phyloP scores from a whole-genome alignment of 2,329 filamentous ascomycete species.

The Cyanodermella asteris region DNA sequence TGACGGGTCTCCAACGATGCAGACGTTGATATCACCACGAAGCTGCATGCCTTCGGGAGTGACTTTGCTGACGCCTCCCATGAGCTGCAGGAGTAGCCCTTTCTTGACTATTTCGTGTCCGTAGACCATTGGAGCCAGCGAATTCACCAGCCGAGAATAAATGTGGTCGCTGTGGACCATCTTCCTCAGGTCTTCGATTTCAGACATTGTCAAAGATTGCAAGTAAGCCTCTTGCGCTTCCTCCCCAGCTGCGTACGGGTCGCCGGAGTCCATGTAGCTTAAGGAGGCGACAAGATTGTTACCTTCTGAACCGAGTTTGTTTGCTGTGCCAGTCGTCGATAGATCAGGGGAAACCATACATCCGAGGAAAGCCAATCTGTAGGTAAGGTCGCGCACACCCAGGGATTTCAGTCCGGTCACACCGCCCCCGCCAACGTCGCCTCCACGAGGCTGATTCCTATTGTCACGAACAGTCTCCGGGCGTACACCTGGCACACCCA shows the following conservation, averaged over 20 bases:
- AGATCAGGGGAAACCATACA: conserved; percentile 90
- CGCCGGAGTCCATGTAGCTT: conserved; percentile 47
- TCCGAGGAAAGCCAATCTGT: conserved; percentile 85
- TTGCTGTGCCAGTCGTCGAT: conserved; percentile 53
- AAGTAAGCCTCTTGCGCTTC: conserved; percentile 74
- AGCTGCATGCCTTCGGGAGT: conserved; percentile 90
- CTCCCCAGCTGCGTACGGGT: conserved; percentile 51
- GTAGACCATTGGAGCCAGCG: conserved; percentile 89
- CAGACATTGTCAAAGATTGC: conserved; percentile 59
- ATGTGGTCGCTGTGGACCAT: conserved; percentile 96
- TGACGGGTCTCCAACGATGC: conserved; percentile 88
- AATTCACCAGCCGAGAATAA: conserved; percentile 78
- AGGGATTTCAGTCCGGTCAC: conserved; percentile 77
- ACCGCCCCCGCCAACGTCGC: conserved; percentile 64
- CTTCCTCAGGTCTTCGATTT: conserved; percentile 74
- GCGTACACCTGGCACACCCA: conserved; percentile 67
- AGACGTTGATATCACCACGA: conserved; percentile 95
- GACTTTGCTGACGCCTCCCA: conserved; percentile 84
- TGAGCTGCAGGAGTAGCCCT: conserved; percentile 74
- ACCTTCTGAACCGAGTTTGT: conserved; percentile 48
- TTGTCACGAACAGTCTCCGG: conserved; percentile 73
- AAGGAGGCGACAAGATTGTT: conserved; percentile 69
- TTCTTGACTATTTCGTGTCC: conserved; percentile 97
- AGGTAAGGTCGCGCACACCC: conserved; percentile 85
- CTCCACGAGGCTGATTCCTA: conserved; percentile 46